phyloP scores from a whole-genome alignment of 148 eudicot genomes.

The Polygonum maritimum region DNA sequence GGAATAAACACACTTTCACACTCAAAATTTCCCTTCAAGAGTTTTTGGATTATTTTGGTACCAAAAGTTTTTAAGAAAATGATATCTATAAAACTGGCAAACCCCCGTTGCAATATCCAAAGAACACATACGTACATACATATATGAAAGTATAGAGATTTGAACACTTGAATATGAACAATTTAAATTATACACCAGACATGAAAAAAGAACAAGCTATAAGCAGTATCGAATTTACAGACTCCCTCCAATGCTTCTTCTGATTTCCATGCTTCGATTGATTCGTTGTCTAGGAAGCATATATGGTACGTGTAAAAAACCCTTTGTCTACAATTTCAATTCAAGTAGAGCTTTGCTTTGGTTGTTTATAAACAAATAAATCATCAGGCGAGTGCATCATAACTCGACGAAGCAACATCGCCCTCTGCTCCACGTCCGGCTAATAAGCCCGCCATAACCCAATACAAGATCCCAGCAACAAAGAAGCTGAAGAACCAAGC shows the following conservation, averaged over 20 bases:
- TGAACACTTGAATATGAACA: not conserved
- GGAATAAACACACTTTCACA: no score
- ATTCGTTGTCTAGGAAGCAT: no score
- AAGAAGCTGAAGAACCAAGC: constrained; percentile 96
- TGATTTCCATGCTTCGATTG: not conserved
- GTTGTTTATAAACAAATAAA: not conserved
- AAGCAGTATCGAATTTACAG: not conserved
- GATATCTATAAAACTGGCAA: no score
- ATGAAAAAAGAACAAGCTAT: not conserved
- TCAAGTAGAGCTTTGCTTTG: no score
- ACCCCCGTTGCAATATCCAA: no score
- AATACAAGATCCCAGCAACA: constrained; percentile 55
- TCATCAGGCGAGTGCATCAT: not conserved
- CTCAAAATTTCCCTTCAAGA: no score
- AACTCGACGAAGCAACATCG: constrained; percentile 6
- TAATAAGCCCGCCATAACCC: constrained; percentile 35
- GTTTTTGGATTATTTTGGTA: no score
- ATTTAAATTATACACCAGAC: not conserved
- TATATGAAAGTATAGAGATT: no score
- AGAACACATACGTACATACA: no score
- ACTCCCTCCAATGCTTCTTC: not conserved
- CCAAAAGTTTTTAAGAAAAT: no score
- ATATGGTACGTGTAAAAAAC: no score
- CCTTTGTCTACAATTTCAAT: no score
- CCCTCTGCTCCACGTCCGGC: constrained; percentile 14